phyloP scores from a whole-genome alignment of 2,329 filamentous ascomycete species.

The Ceratocystis lukuohia region DNA sequence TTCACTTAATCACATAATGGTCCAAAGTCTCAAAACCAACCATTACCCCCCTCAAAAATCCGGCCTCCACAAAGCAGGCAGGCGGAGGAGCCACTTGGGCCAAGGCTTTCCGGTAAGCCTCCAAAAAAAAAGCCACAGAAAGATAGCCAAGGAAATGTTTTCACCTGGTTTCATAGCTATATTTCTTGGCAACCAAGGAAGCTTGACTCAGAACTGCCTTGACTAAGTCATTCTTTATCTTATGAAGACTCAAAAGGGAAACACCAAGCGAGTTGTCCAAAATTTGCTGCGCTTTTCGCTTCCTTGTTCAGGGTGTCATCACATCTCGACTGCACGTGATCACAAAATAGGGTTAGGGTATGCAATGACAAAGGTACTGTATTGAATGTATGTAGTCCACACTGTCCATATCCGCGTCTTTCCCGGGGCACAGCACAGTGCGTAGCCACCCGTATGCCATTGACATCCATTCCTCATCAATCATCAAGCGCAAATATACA shows the following conservation, averaged over 20 bases:
- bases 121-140: background rate
- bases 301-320: background rate
- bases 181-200: too few species aligned
- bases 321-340: background rate
- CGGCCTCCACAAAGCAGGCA: too few species aligned
- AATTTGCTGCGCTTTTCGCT: slow-evolving; percentile 7
- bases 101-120: background rate
- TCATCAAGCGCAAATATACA: background rate
- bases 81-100: too few species aligned
- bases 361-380: background rate
- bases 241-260: background rate
- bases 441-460: background rate
- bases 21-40: too few species aligned
- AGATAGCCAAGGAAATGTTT: background rate
- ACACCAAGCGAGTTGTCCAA: slow-evolving; percentile 1
- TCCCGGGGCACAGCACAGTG: background rate
- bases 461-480: background rate
- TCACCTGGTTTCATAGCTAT: too few species aligned
- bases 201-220: too few species aligned
- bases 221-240: background rate
- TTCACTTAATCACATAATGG: too few species aligned
- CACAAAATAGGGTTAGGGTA: background rate
- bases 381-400: background rate
- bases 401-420: background rate
- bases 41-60: too few species aligned